These are phyloP conservation scores for Blastobotrys parvus DNA, from an alignment of 805 yeast genomes.

Conservation along the genomic window DNA sequence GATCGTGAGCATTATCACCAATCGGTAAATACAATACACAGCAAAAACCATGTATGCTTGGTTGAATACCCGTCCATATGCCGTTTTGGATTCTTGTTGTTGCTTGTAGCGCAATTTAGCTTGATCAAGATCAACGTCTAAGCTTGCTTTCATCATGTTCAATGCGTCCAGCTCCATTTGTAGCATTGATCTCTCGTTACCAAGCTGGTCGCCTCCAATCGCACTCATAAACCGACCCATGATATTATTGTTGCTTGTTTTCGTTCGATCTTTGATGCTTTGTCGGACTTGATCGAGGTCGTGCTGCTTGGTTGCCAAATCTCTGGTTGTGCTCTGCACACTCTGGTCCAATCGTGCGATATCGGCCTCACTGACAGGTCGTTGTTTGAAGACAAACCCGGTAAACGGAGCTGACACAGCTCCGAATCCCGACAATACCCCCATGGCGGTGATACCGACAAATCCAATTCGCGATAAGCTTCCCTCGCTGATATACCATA, in stretches of 20 bases:
- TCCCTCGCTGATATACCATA: conserved; percentile 18
- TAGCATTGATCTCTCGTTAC: conserved; percentile 14
- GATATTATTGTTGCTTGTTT: conserved; percentile 22
- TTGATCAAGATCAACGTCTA: conserved; percentile 25
- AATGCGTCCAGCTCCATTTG: conserved; percentile 30
- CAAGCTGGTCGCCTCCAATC: conserved; percentile 18
- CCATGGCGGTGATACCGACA: conserved; percentile 35
- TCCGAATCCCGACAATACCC: conserved; percentile 33
- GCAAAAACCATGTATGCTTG: conserved; percentile 28
- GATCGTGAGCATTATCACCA: conserved; percentile 25
- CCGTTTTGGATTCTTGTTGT: conserved; percentile 23
- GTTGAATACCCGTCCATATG: conserved; percentile 24
- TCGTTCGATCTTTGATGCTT: conserved; percentile 12
- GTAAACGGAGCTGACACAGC: conserved; percentile 34
- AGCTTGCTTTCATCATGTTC: conserved; percentile 24
- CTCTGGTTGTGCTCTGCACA: conserved; percentile 24
- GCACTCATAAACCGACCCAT: conserved; percentile 22
- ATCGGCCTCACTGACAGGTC: conserved; percentile 24
- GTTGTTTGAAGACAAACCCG: conserved; percentile 24
- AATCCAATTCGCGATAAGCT: conserved; percentile 30
- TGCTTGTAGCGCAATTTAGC: conserved; percentile 18
- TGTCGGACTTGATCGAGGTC: conserved; percentile 17
- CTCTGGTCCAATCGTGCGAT: conserved; percentile 24
- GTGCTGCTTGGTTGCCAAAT: conserved; percentile 22
- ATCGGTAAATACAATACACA: conserved; percentile 34